These are phyloP conservation scores for Parathielavia appendiculata DNA, from an alignment of 495 filamentous ascomycete genomes.

Conservation along the genomic window DNA sequence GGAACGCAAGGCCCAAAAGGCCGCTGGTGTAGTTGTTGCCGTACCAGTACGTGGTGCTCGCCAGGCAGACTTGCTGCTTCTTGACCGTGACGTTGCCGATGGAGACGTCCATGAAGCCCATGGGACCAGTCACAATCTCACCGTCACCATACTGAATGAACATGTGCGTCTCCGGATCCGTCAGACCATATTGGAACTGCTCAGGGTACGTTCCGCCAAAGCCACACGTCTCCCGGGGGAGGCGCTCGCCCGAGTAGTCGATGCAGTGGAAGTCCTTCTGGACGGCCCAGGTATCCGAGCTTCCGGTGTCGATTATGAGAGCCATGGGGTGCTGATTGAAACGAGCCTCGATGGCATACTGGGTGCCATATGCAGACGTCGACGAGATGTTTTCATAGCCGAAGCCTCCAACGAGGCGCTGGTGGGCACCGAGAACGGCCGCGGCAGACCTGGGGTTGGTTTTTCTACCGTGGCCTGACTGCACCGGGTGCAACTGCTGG, in stretches of 20 bases:
- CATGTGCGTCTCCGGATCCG: slow-evolving; percentile 45
- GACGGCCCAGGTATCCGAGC: slow-evolving; percentile 55
- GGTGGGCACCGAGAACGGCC: slow-evolving; percentile 31
- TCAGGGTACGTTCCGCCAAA: slow-evolving; percentile 26
- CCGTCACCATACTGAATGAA: slow-evolving; percentile 57
- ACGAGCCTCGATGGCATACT: slow-evolving; percentile 34
- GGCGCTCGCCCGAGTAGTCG: slow-evolving; percentile 21
- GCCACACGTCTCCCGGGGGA: slow-evolving; percentile 26
- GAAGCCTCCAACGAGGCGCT: slow-evolving; percentile 25
- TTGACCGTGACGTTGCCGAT: slow-evolving; percentile 51
- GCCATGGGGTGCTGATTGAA: slow-evolving; percentile 28
- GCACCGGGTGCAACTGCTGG: slow-evolving; percentile 22
- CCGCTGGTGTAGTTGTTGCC: slow-evolving; percentile 49
- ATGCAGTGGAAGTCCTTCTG: slow-evolving; percentile 27
- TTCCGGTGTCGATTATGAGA: slow-evolving; percentile 59
- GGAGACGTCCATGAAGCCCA: slow-evolving; percentile 54
- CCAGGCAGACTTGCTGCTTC: slow-evolving; percentile 44
- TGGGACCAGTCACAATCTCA: slow-evolving; percentile 49
- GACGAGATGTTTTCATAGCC: slow-evolving; percentile 40
- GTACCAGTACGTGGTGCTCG: slow-evolving; percentile 40
- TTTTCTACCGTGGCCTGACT: slow-evolving; percentile 4
- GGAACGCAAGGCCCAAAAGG: slow-evolving; percentile 59
- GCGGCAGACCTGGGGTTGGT: slow-evolving; percentile 28
- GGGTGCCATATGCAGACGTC: slow-evolving; percentile 35
- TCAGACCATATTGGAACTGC: slow-evolving; percentile 27